Conservation (phyloP, 2,329 filamentous ascomycete species). For the Xylariaceae sp. region DNA sequence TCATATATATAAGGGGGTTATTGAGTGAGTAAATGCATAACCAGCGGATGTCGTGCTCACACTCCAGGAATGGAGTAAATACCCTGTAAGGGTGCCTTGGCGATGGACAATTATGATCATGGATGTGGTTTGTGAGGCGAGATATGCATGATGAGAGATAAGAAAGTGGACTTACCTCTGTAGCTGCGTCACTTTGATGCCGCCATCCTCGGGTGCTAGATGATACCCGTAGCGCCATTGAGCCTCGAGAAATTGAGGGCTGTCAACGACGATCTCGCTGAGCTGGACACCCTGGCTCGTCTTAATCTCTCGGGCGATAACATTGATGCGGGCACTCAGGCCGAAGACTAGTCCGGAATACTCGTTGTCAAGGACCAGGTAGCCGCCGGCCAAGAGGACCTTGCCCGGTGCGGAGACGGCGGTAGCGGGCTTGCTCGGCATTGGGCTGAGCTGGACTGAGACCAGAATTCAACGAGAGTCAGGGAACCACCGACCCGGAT, state of each 20-base stretch:
- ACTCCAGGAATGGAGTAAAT: too few relatives aligned
- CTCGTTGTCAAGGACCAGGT: conserved; percentile 86
- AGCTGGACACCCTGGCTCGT: conserved; percentile 68
- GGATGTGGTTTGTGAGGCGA: too few relatives aligned
- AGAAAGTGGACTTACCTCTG: conserved; percentile 66
- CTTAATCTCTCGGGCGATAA: conserved; percentile 62
- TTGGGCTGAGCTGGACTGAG: conserved; percentile 16
- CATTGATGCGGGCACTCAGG: conserved; percentile 70
- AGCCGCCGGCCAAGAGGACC: conserved; percentile 92
- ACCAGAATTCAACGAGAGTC: background rate
- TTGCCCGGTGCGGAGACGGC: conserved; percentile 93
- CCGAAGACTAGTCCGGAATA: conserved; percentile 80
- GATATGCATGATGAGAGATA: background rate
- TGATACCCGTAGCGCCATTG: conserved; percentile 88
- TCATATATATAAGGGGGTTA: too few relatives aligned
- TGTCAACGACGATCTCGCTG: conserved; percentile 81
- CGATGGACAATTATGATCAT: too few relatives aligned
- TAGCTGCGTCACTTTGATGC: conserved; percentile 80
- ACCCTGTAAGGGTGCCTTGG: too few relatives aligned
- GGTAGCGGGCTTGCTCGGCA: conserved; percentile 40
- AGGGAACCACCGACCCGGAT: conserved; percentile 3
- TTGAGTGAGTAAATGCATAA: background rate
- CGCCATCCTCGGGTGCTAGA: conserved; percentile 72
- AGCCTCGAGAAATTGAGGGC: conserved; percentile 87
- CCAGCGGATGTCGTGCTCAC: background rate